A percentile compares a stretch with the other conserved stretches of the same genome.
Evolutionary conservation across 2,329 filamentous ascomycete genomes (phyloP).

Genomic region (Hypoxylon sp.): DNA sequence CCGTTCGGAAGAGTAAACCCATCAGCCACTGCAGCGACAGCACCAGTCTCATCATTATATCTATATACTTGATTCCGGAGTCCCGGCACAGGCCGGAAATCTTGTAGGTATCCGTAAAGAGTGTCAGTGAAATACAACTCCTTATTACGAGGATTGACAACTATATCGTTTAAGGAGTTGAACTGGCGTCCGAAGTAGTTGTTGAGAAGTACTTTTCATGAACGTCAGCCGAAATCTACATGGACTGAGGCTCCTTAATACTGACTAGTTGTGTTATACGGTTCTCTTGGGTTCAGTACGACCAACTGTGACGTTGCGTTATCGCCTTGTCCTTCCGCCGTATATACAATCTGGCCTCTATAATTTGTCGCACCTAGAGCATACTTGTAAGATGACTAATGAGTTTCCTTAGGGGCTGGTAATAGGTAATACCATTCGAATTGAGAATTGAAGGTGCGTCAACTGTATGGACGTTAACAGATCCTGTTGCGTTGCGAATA

Average conservation of each 20-base stretch:
- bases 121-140: slow-evolving; percentile 77
- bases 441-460: slow-evolving; percentile 63
- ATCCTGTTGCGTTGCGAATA: slow-evolving; percentile 56
- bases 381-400: neutral
- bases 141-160: slow-evolving; percentile 66
- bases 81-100: slow-evolving; percentile 68
- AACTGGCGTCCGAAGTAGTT: slow-evolving; percentile 73
- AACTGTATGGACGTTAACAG: slow-evolving; percentile 61
- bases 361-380: slow-evolving; percentile 65
- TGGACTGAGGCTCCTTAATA: neutral
- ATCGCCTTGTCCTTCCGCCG: slow-evolving; percentile 65
- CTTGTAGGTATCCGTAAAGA: slow-evolving; percentile 70
- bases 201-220: slow-evolving; percentile 64
- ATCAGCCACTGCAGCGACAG: slow-evolving; percentile 70
- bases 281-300: slow-evolving; percentile 61
- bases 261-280: slow-evolving; percentile 66
- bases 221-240: slow-evolving; percentile 14
- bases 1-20: slow-evolving; percentile 70
- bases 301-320: slow-evolving; percentile 58
- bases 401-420: neutral
- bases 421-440: slow-evolving; percentile 61
- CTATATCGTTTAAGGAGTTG: slow-evolving; percentile 72
- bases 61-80: slow-evolving; percentile 73
- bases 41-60: slow-evolving; percentile 64
- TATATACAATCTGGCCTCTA: slow-evolving; percentile 64